Evolutionary conservation across 495 filamentous ascomycete species (phyloP), one percentile per base, ranked within the genome.

Genomic region (Lineolata rhizophorae): DNA sequence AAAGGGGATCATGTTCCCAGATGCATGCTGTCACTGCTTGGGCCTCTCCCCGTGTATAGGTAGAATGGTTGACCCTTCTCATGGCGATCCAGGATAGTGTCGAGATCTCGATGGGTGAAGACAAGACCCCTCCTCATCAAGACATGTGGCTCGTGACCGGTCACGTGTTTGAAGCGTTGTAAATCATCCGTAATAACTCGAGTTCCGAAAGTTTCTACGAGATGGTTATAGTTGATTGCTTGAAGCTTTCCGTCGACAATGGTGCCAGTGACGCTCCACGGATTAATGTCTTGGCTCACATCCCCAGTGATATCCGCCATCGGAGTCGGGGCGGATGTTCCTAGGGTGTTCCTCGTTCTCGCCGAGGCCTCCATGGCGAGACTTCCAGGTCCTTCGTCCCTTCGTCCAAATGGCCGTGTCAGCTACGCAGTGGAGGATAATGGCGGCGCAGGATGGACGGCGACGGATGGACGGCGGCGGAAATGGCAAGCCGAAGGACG

Each of bases 1-100:
- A 45, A 97, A 91, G 8, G 87, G 87, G 34, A 92, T 73, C 15
- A 80, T 85, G 52, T 95, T 85, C 9, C 87, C 87, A 95, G 64
- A 50, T 97, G 84, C 70, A 94, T 74, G 39, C 69, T 76, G 48
- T 77, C 80, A 38, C 68, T 79, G 37, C 72, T 81, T 10, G 87
- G 87, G 3, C 87, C 85, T 38, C 87, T 69, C 12, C 87, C 87
- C 5, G 87, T 95, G 46, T 97, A 97, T 29, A 94, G 58, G 50
- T 82, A 87, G 60, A 95, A 94, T 2, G 74, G 72, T 47, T 91
- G 66, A 15, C 81, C 77, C 37, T 71, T 69, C 60, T 97, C 85
- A 53, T 94, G 76, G 28, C 65, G 67, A 52, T 92, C 81, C 26
- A 97, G 63, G 38, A 94, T 91, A 32, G 65, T 52, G 46, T 76